Conservation (phyloP, 1,284 basidiomycete species). For the Meira miltonrushii region DNA sequence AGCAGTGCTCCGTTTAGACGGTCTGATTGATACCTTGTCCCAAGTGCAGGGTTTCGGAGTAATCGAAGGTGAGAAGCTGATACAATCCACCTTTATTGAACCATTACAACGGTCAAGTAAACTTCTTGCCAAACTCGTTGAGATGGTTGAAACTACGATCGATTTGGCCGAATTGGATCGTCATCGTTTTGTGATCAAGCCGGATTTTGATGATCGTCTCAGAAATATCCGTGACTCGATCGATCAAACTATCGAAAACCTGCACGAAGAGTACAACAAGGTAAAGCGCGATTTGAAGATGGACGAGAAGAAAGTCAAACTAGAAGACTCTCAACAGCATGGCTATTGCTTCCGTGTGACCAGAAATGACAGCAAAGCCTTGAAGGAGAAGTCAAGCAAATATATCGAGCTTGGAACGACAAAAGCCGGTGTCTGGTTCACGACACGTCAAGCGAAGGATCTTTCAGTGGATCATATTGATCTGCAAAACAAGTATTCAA, state of each 20-base stretch:
- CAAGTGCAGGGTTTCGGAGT: constrained; percentile 54
- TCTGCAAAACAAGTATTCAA: constrained; percentile 65
- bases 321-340: constrained; percentile 85
- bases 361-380: constrained; percentile 65
- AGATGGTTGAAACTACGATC: constrained; percentile 93
- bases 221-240: constrained; percentile 68
- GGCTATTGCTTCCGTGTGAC: constrained; percentile 92
- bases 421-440: constrained; percentile 82
- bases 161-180: constrained; percentile 76
- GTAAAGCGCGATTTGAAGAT: constrained; percentile 71
- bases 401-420: constrained; percentile 81
- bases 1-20: constrained; percentile 63
- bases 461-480: constrained; percentile 72
- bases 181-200: constrained; percentile 88
- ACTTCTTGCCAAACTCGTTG: constrained; percentile 62
- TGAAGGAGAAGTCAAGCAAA: constrained; percentile 62
- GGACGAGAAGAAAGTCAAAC: constrained; percentile 93
- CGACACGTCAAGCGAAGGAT: constrained; percentile 71
- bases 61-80: constrained; percentile 18
- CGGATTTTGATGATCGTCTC: constrained; percentile 77
- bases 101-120: constrained; percentile 20
- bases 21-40: constrained; percentile 61
- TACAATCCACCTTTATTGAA: constrained; percentile 33
- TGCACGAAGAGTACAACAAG: constrained; percentile 75
- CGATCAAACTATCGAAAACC: constrained; percentile 66